Evolutionary conservation across 2,329 filamentous ascomycete genomes (phyloP), one percentile per base, ranked within the genome.

Genomic region (Arthrocladium fulminans): DNA sequence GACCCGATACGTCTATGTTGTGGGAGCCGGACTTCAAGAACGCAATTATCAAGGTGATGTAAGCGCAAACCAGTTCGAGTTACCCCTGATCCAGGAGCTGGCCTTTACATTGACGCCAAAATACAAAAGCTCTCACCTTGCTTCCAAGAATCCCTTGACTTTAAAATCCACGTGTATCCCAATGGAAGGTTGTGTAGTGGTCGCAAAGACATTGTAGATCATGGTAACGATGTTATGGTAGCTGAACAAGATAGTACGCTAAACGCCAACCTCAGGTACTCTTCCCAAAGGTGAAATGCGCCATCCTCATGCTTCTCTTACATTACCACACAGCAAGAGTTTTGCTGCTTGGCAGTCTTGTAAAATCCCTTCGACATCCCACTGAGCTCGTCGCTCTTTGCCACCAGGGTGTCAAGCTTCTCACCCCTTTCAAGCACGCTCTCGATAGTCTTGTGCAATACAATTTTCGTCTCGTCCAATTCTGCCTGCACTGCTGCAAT

Each of bases 311-410:
- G n/a, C n/a, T n/a, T 13, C 6, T 32, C 23, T 47, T 34, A 77
- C 74, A 77, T 79, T 44, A 79, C 66, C 38, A 69, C 62, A 59
- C 76, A 80, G 67, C 76, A 80, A 19, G 73, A 75, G 60, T 80
- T 80, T 62, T 79, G 76, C 65, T 79, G 79, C 67, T 79, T 79
- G 20, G 76, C 76, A 66, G 73, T 75, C 35, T 76, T 88, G 68
- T 97, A 97, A 67, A 98, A 98, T 84, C 94, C 90, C 77, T 95
- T 97, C 72, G 88, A 95, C 74, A 92, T 86, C 43, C 81, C 79
- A 68, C 87, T 94, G 61, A 98, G 69, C 10, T 83, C 87, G 60
- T 95, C 88, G 61, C 87, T 94, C 80, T 97, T 97, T 55, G 83
- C 83, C 39, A 97, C 90, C 59, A 98, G 70, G 60, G 85, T 86